Conservation (phyloP, 331 rosid genomes). For the Rosa hybrid region DNA sequence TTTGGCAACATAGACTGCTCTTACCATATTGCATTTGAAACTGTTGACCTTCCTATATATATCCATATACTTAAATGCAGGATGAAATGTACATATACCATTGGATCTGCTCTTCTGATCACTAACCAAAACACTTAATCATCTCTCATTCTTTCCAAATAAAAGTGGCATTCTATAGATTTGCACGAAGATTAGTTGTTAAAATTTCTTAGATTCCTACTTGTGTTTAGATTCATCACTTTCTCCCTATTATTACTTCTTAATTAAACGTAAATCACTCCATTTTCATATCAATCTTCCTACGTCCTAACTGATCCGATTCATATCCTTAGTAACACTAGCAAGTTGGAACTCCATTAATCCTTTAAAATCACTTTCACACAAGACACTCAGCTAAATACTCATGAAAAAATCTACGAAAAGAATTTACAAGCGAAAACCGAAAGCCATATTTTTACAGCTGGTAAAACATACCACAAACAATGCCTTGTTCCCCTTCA, state of each 20-base stretch:
- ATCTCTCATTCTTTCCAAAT: background rate
- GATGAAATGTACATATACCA: background rate
- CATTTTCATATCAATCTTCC: background rate
- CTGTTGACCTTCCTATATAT: background rate
- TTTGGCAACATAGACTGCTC: background rate
- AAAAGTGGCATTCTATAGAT: no score
- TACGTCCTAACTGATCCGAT: background rate
- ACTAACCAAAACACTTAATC: background rate
- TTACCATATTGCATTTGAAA: background rate
- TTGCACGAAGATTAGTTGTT: background rate
- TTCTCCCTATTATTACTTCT: background rate
- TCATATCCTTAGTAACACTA: background rate
- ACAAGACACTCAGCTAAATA: background rate
- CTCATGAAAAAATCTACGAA: background rate
- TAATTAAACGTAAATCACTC: background rate
- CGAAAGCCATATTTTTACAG: background rate
- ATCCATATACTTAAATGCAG: background rate
- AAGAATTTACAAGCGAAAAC: background rate
- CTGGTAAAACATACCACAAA: conserved; percentile 57
- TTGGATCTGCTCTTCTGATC: background rate
- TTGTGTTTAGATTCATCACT: background rate
- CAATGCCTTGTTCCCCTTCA: conserved; percentile 57
- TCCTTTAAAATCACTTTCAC: background rate
- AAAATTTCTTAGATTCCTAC: background rate
- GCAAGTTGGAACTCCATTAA: background rate